Conservation (phyloP, 208 protist species). For the Acanthamoeba lenticulata region DNA sequence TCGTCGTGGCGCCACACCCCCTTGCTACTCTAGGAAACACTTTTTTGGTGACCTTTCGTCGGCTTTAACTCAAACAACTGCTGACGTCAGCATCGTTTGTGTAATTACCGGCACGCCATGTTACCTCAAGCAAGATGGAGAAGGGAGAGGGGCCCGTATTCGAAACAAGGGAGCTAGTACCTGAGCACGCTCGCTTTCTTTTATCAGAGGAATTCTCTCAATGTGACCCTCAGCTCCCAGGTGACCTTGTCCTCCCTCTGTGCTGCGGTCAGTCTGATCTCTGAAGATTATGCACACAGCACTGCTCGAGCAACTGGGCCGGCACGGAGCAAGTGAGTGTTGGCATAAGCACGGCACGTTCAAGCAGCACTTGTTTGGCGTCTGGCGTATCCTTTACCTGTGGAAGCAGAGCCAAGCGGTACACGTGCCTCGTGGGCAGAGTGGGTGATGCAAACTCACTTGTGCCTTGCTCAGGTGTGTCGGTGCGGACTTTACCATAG, state of each 20-base stretch:
- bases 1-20: neutral
- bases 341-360: constrained; percentile 37
- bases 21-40: neutral
- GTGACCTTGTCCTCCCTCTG: too few relatives aligned
- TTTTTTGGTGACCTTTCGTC: too few relatives aligned
- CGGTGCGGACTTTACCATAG: neutral
- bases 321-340: neutral
- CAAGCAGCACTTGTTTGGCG: constrained; percentile 4
- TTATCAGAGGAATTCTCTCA: neutral
- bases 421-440: neutral
- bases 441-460: neutral
- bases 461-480: neutral
- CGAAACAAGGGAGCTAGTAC: neutral
- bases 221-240: neutral
- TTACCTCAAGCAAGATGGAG: too few relatives aligned
- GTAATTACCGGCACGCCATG: too few relatives aligned
- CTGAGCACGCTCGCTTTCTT: neutral
- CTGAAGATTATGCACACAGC: too few relatives aligned
- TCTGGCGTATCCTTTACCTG: constrained; percentile 23
- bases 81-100: neutral
- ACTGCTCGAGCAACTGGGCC: neutral
- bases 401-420: constrained; percentile 22
- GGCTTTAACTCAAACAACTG: neutral
- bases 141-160: neutral
- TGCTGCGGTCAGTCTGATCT: too few relatives aligned